Evolutionary conservation across 2,329 filamentous ascomycete species (phyloP).

Genomic region (Fusarium miscanthi): DNA sequence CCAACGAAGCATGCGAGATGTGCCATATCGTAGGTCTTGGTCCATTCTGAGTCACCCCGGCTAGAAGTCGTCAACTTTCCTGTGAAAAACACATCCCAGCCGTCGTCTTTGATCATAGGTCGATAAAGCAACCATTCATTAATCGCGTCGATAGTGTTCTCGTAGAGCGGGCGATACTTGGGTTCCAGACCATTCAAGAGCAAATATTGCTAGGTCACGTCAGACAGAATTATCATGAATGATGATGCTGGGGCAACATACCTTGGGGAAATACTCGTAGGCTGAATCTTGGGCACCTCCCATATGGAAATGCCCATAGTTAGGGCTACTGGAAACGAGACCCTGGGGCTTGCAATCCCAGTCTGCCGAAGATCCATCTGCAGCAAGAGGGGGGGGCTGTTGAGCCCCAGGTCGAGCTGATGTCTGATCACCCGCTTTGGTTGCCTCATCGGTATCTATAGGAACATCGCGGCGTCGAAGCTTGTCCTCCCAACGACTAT

Average conservation of each 20-base stretch:
- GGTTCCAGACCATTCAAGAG: constrained; percentile 78
- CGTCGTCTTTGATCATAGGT: constrained; percentile 75
- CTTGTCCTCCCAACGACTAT: constrained; percentile 37
- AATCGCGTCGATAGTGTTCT: constrained; percentile 72
- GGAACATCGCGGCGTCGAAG: constrained; percentile 26
- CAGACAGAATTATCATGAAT: constrained; percentile 19
- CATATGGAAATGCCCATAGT: constrained; percentile 65
- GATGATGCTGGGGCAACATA: constrained; percentile 34
- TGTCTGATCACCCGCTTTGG: not conserved
- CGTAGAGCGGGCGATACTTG: constrained; percentile 80
- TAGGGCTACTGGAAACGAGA: constrained; percentile 60
- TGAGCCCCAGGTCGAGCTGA: constrained; percentile 4
- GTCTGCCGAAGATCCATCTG: constrained; percentile 49
- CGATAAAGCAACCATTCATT: constrained; percentile 81
- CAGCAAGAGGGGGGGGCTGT: constrained; percentile 47
- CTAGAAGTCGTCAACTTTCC: constrained; percentile 67
- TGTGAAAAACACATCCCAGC: constrained; percentile 78
- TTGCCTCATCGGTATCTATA: not conserved
- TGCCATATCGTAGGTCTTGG: constrained; percentile 68
- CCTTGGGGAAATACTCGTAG: constrained; percentile 77
- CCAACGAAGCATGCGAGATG: constrained; percentile 77
- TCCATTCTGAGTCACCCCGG: constrained; percentile 53
- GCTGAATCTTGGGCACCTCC: constrained; percentile 76
- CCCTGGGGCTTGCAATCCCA: constrained; percentile 70
- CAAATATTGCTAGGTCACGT: constrained; percentile 68